Percentiles rank a stretch among this genome's conserved stretches.
Evolutionary conservation across 179 eudicot genomes (phyloP).

Genomic region (Sideroxylon spinosum): DNA sequence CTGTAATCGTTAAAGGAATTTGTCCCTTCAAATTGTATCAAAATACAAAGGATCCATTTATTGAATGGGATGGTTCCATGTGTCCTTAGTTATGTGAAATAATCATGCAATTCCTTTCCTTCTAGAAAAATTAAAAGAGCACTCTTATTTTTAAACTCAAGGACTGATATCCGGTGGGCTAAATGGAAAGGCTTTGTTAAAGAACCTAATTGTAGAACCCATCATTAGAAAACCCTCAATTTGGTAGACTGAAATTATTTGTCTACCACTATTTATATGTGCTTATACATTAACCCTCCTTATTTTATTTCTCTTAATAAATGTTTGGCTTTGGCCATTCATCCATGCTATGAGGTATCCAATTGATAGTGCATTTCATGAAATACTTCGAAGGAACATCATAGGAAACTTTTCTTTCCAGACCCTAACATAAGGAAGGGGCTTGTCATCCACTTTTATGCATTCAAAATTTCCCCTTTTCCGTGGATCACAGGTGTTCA

Average conservation of each 20-base stretch:
- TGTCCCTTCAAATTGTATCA: not conserved
- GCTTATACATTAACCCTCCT: not conserved
- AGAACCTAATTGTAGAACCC: not conserved
- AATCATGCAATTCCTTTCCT: not conserved
- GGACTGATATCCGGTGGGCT: not conserved
- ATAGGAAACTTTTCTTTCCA: not conserved
- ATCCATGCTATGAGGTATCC: not conserved
- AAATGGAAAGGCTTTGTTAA: not conserved
- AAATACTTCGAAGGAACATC: not conserved
- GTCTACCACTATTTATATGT: not conserved
- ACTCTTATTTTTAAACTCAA: not conserved
- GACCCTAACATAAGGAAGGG: not conserved
- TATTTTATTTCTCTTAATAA: not conserved
- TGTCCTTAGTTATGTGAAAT: not conserved
- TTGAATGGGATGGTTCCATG: not conserved
- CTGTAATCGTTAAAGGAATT: not conserved
- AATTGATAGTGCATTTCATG: not conserved
- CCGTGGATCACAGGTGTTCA: conserved; percentile 45
- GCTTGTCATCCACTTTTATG: not conserved
- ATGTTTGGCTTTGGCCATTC: not conserved
- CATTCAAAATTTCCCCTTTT: conserved; percentile 1
- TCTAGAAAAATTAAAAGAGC: not conserved
- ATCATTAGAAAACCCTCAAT: not conserved
- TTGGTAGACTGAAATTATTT: not conserved
- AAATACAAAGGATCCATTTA: not conserved